Evolutionary conservation across 208 protist species (phyloP).

Genomic region (Trypanosomatidae sp.): DNA sequence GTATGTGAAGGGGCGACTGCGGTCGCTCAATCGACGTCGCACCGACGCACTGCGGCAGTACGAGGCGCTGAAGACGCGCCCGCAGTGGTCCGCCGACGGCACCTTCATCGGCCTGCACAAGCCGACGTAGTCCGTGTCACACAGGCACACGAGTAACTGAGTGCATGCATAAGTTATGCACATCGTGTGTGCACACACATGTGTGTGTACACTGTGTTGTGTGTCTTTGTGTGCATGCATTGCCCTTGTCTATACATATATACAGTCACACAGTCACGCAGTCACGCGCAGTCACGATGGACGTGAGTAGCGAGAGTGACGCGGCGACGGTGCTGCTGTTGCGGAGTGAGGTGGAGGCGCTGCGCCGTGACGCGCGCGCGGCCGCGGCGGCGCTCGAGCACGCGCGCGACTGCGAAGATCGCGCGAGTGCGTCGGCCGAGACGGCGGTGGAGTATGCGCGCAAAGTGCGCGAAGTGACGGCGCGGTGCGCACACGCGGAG

Average conservation of each 20-base stretch:
- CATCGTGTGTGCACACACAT: too few relatives aligned
- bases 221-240: too few relatives aligned
- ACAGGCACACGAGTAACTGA: too few relatives aligned
- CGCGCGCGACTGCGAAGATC: background rate
- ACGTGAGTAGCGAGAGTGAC: background rate
- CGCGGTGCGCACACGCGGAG: background rate
- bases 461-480: background rate
- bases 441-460: background rate
- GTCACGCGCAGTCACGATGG: background rate
- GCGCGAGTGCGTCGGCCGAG: background rate
- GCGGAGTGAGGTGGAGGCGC: slow-evolving; percentile 2
- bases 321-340: slow-evolving; percentile 3
- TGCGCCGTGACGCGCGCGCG: slow-evolving; percentile 7
- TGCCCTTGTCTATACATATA: too few relatives aligned
- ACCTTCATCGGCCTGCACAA: slow-evolving; percentile 51
- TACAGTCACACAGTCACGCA: too few relatives aligned
- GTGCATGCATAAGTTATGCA: too few relatives aligned
- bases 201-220: too few relatives aligned
- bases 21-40: slow-evolving; percentile 60
- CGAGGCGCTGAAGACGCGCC: slow-evolving; percentile 64
- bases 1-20: slow-evolving; percentile 85
- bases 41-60: slow-evolving; percentile 58
- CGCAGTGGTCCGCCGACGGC: slow-evolving; percentile 67
- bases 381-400: background rate
- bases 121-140: background rate